Conservation (phyloP, 345 rosid genomes). For the Camelina neglecta region DNA sequence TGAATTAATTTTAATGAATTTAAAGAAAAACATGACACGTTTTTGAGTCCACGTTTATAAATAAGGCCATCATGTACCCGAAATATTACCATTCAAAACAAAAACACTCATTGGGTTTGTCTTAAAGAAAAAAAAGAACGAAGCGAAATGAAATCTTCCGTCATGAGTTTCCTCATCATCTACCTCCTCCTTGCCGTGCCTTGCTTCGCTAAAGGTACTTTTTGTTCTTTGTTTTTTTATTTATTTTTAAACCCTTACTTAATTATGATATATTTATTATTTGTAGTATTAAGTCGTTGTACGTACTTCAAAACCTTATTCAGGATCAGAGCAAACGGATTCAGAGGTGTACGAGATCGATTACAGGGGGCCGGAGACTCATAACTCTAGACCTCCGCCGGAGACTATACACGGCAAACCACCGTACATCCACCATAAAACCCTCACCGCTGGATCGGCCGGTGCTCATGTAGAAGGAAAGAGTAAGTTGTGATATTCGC, state of each 20-base stretch:
- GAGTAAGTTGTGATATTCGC: slow-evolving; percentile 33
- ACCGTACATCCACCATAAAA: slow-evolving; percentile 47
- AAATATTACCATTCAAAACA: slow-evolving; percentile 28
- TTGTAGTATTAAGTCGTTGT: not conserved
- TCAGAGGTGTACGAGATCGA: slow-evolving; percentile 43
- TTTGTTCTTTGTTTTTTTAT: not conserved
- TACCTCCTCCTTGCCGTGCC: slow-evolving; percentile 23
- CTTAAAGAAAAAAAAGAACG: not conserved
- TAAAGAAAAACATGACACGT: slow-evolving; percentile 37
- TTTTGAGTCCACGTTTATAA: slow-evolving; percentile 20
- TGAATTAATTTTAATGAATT: no score
- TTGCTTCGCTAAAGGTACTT: slow-evolving; percentile 38
- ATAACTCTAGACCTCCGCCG: slow-evolving; percentile 47
- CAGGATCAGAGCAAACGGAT: slow-evolving; percentile 25
- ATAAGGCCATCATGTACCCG: slow-evolving; percentile 33
- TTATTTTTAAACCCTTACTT: not conserved
- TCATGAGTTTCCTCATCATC: slow-evolving; percentile 30
- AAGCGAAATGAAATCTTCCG: slow-evolving; percentile 40
- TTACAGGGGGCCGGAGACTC: slow-evolving; percentile 50
- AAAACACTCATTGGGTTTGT: slow-evolving; percentile 24
- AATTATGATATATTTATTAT: not conserved
- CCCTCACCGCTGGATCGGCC: slow-evolving; percentile 30
- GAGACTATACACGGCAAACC: slow-evolving; percentile 41
- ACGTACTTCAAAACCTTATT: slow-evolving; percentile 8
- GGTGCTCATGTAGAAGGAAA: slow-evolving; percentile 37